These are phyloP conservation scores for Stachybotrys chartarum DNA, from an alignment of 2,329 filamentous ascomycete genomes.

Conservation along the genomic window DNA sequence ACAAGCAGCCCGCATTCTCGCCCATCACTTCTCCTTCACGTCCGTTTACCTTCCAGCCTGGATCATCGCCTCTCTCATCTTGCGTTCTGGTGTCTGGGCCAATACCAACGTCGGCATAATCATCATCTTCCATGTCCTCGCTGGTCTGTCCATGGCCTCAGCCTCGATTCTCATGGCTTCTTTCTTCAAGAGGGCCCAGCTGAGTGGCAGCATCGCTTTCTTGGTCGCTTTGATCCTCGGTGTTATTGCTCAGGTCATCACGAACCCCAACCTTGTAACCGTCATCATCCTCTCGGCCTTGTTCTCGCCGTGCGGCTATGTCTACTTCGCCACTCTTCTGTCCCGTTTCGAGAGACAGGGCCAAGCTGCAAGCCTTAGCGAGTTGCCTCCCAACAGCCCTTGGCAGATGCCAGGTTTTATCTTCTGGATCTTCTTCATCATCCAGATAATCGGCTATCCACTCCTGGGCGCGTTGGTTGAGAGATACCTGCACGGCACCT, in stretches of 20 bases:
- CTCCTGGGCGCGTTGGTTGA: constrained; percentile 70
- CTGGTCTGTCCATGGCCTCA: constrained; percentile 71
- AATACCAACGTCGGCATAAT: constrained; percentile 59
- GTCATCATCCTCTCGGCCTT: constrained; percentile 66
- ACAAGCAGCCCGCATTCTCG: constrained; percentile 68
- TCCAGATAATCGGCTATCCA: constrained; percentile 75
- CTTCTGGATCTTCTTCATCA: constrained; percentile 68
- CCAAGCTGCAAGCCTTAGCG: constrained; percentile 51
- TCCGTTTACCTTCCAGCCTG: constrained; percentile 75
- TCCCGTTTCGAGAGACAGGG: constrained; percentile 67
- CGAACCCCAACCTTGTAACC: constrained; percentile 51
- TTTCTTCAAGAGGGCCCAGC: constrained; percentile 84
- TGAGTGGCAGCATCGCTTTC: constrained; percentile 75
- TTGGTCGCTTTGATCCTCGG: constrained; percentile 69
- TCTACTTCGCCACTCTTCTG: constrained; percentile 69
- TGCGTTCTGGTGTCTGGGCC: constrained; percentile 56
- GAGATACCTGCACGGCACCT: constrained; percentile 66
- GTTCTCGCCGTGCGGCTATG: constrained; percentile 83
- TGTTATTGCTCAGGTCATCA: constrained; percentile 72
- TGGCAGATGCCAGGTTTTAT: constrained; percentile 67
- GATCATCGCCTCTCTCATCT: constrained; percentile 65
- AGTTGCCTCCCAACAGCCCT: constrained; percentile 54
- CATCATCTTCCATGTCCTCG: constrained; percentile 66
- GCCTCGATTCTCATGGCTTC: constrained; percentile 75
- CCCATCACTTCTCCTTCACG: constrained; percentile 75